Base-by-base conservation (phyloP, 257 asterid species). In the Oldenlandia corymbosa region DNA sequence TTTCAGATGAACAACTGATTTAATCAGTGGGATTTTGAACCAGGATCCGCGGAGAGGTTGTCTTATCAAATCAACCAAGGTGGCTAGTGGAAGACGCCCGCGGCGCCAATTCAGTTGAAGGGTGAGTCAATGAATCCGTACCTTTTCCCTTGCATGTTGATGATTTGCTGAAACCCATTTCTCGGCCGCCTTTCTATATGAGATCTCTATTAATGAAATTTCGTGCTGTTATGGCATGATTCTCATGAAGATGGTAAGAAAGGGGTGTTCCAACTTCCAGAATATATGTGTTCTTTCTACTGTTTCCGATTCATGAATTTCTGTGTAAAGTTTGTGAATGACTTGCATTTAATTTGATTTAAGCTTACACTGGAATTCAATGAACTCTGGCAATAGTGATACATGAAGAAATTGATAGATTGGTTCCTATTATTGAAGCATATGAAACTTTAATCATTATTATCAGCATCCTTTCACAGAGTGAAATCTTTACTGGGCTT, bases 41-140 rank as follows among this genome's bases (percentile, higher is more conserved):
- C 78, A 88, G 98, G 75, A 73, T 88, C 80, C 96, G 82, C 71
- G 98, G 95, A 46, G 98, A 91, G 23, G 95, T 84, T 37, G 89
- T 88, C 58, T 78, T 86, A 34, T 79, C 95, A 36, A 80, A 79
- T 50, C 71, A 77, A 71, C 73, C 96, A n/a, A 74, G 65, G 75
- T 91, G 98, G 98, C 58, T 70, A 49, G 47, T 41, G 32, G 62
- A 34, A 21, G 72, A 69, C 73, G 60, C 67, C 58, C 65, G 58
- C 47, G 59, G 70, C 71, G 73, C 79, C 57, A 68, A 65, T 70
- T 78, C 84, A 24, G 76, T 74, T 68, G 39, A 21, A 13, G 63
- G 13, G 85, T 79, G 50, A 70, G 80, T 73, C n/a, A n/a, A n/a
- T n/a, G n/a, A n/a, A n/a, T n/a, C n/a, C n/a, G n/a, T 18, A 32